These are phyloP conservation scores for Botrytis deweyae DNA, from an alignment of 2,329 filamentous ascomycete genomes.

Conservation along the genomic window DNA sequence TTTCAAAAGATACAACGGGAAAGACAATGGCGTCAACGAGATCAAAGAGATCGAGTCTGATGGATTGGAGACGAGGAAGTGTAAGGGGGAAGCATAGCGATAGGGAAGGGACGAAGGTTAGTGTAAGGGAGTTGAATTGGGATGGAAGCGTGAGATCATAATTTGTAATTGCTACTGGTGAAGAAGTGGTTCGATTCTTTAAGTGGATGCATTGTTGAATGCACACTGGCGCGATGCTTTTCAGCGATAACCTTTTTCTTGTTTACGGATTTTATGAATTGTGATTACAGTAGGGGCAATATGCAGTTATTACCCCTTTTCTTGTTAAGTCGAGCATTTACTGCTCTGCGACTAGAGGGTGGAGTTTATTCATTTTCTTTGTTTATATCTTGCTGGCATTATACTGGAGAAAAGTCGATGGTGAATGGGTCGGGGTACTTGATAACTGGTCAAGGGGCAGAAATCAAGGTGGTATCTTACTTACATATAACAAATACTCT, in stretches of 20 bases:
- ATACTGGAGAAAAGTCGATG: neutral
- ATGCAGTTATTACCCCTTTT: neutral
- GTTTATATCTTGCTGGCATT: conserved; percentile 8
- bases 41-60: conserved; percentile 20
- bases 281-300: neutral
- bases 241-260: conserved; percentile 16
- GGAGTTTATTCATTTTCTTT: conserved; percentile 13
- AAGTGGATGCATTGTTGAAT: conserved; percentile 14
- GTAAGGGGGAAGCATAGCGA: conserved; percentile 8
- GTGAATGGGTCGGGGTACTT: neutral
- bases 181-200: neutral
- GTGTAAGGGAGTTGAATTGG: conserved; percentile 20
- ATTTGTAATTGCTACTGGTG: neutral
- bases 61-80: conserved; percentile 21
- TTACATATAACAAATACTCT: neutral
- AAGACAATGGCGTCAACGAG: conserved; percentile 16
- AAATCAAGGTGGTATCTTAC: neutral
- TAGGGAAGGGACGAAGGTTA: conserved; percentile 11
- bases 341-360: neutral
- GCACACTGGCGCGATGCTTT: conserved; percentile 15
- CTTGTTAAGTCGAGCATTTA: neutral
- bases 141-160: conserved; percentile 21
- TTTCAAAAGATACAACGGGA: conserved; percentile 18
- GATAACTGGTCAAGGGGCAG: neutral
- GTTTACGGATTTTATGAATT: conserved; percentile 22